Base-by-base conservation (phyloP, 108 stramenopile species). In the Chaetoceros tenuissimus region DNA sequence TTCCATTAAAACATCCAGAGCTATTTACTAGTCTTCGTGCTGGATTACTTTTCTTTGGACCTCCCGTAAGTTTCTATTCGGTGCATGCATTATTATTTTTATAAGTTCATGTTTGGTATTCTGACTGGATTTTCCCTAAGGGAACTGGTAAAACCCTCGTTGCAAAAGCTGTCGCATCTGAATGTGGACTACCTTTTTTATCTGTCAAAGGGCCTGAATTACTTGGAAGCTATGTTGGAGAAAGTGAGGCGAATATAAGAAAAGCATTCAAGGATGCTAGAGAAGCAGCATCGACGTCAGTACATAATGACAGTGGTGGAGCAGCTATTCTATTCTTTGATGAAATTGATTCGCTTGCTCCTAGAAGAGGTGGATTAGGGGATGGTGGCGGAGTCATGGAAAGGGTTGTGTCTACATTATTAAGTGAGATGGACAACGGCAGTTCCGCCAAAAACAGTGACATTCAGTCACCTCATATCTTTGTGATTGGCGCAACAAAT, bases 401-500 rank as follows among this genome's bases (percentile, higher is more conserved):
- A 62, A 82, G 96, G 16, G 94, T 96, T 3, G 94, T 94, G 2
- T 81, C 94, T 18, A 92, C 94, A 28, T 70, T 97, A 2, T 77
- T 95, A 10, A 72, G 85, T 19, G 96, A 97, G 62, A 60, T 97
- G 34, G 96, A 97, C 60, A 75, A 73, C 8, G 13, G 5, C 13
- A 13, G 5, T 5, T 40, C 34, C 17, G 67, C 67, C 8, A 24
- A 53, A 3, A 57, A 47, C 1, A 52, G 43, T 26, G 56, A 48
- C 10, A 51, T 31, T 10, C 44, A 71, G 26, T 55, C n/a, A 24
- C 22, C 19, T 21, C 77, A 80, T 52, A 78, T 98, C 29, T 92
- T 98, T 73, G 89, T 97, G 2, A 86, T 99, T 51, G 99, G 91
- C 3, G 99, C 99, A 3, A 99, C 99, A 45, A 99, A 99, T 78